A percentile compares a stretch with the other conserved stretches of the same genome.
phyloP scores from a whole-genome alignment of 805 yeast species.

The Myxozyma melibiosi region DNA sequence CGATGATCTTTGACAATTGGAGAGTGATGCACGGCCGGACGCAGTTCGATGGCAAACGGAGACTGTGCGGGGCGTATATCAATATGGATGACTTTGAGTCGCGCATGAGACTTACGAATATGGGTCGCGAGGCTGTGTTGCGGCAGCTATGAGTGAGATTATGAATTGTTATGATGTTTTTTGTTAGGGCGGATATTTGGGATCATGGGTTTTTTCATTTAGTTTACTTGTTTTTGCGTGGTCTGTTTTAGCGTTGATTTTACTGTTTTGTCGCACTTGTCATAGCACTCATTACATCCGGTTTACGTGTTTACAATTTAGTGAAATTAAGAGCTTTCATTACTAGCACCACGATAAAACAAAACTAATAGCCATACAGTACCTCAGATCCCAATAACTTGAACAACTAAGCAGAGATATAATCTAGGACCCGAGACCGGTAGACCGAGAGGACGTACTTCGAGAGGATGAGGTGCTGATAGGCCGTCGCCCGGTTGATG shows the following conservation, averaged over 20 bases:
- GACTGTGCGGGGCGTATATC: slow-evolving; percentile 73
- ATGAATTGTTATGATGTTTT: neutral
- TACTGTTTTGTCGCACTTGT: too few relatives aligned
- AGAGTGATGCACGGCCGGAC: slow-evolving; percentile 69
- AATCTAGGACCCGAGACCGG: neutral
- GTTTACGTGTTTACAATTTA: too few relatives aligned
- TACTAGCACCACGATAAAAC: neutral
- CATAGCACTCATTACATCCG: too few relatives aligned
- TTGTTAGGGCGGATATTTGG: neutral
- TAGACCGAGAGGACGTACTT: neutral
- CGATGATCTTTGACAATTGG: slow-evolving; percentile 73
- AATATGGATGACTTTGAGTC: slow-evolving; percentile 67
- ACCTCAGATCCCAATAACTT: too few relatives aligned
- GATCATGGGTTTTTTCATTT: neutral
- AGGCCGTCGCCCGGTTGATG: slow-evolving; percentile 1
- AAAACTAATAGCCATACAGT: neutral
- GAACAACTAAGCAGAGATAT: neutral
- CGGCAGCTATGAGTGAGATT: slow-evolving; percentile 2
- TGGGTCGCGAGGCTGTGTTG: slow-evolving; percentile 50
- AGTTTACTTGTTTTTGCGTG: neutral
- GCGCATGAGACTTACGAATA: slow-evolving; percentile 49
- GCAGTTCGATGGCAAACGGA: slow-evolving; percentile 64
- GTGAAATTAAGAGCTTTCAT: too few relatives aligned
- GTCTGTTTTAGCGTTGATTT: too few relatives aligned
- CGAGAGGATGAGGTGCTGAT: neutral